phyloP scores from a whole-genome alignment of 768 basidiomycete genomes.

The Holtermannia corniformis region DNA sequence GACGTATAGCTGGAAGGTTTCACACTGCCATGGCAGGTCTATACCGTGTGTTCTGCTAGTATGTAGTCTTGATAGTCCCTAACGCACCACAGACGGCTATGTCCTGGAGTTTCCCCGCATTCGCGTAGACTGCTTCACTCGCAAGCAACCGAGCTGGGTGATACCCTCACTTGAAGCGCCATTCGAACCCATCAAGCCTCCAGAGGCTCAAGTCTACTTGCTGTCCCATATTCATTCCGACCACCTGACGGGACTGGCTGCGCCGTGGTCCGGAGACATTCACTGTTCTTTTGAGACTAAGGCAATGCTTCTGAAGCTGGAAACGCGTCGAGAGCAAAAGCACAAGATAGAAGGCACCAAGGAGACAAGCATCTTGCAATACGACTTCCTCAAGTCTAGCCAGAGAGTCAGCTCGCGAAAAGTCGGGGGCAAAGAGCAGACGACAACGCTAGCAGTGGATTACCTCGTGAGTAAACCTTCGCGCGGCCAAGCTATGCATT shows the following conservation, averaged over 20 bases:
- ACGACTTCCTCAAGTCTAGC: not conserved
- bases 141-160: conserved; percentile 39
- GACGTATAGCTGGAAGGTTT: too few species aligned
- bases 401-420: not conserved
- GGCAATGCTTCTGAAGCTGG: conserved; percentile 70
- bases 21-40: too few species aligned
- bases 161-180: conserved; percentile 40
- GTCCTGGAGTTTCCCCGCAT: conserved; percentile 65
- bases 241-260: conserved; percentile 66
- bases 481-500: too few species aligned
- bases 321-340: conserved; percentile 44
- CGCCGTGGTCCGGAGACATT: conserved; percentile 62
- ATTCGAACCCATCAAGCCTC: conserved; percentile 9
- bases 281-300: conserved; percentile 77
- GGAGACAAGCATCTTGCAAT: conserved; percentile 12
- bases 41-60: too few species aligned
- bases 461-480: not conserved
- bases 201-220: conserved; percentile 53
- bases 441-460: not conserved
- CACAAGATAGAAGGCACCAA: conserved; percentile 8
- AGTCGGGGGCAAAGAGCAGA: not conserved
- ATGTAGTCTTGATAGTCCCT: too few species aligned
- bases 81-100: conserved; percentile 49
- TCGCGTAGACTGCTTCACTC: conserved; percentile 73
- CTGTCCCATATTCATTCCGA: conserved; percentile 85